Evolutionary conservation across 345 rosid species (phyloP).

Genomic region (Pugionium cornutum): DNA sequence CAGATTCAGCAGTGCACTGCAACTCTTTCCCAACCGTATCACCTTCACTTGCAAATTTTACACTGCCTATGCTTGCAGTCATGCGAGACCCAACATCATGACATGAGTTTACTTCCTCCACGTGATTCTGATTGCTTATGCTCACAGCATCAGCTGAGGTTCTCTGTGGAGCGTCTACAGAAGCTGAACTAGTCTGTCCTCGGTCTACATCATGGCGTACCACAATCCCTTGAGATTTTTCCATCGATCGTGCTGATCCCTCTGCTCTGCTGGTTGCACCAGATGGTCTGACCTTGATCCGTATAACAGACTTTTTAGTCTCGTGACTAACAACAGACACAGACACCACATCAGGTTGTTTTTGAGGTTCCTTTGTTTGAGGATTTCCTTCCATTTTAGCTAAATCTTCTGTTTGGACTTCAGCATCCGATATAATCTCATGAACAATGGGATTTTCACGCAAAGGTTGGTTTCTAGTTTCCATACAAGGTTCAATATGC

Average conservation of each 20-base stretch:
- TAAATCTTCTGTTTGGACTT: constrained; percentile 38
- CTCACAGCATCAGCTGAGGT: constrained; percentile 69
- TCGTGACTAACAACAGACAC: constrained; percentile 57
- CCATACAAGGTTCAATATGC: constrained; percentile 49
- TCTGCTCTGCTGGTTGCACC: constrained; percentile 72
- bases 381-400: constrained; percentile 50
- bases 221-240: constrained; percentile 59
- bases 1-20: constrained; percentile 96
- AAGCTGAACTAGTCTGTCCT: constrained; percentile 75
- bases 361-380: constrained; percentile 29
- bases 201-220: constrained; percentile 53
- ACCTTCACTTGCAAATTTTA: constrained; percentile 63
- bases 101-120: constrained; percentile 91
- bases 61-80: constrained; percentile 97
- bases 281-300: constrained; percentile 72
- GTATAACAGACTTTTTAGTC: constrained; percentile 57
- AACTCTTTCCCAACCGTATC: constrained; percentile 77
- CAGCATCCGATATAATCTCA: constrained; percentile 54
- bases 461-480: constrained; percentile 37
- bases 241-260: constrained; percentile 64
- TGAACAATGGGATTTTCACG: constrained; percentile 42
- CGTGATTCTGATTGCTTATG: constrained; percentile 65
- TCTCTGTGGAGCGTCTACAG: constrained; percentile 93
- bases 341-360: constrained; percentile 34
- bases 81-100: constrained; percentile 80